These are phyloP conservation scores for Suaeda aralocaspica DNA, from an alignment of 148 eudicot genomes.

Conservation along the genomic window DNA sequence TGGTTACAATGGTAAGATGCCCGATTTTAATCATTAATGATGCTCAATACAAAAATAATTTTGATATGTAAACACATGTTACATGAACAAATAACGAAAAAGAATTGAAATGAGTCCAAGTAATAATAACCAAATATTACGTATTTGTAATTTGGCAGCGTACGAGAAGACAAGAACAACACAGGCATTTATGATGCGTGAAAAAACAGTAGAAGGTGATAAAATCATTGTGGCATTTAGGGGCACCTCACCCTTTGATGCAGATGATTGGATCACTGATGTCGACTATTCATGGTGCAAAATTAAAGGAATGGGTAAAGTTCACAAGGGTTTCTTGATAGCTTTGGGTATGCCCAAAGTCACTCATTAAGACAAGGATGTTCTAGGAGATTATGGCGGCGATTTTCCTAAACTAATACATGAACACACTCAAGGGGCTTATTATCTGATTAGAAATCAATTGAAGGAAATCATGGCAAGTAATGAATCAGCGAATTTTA, in stretches of 20 bases:
- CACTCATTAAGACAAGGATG: not conserved
- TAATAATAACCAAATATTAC: too few relatives aligned
- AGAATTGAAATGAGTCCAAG: too few relatives aligned
- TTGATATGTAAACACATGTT: too few relatives aligned
- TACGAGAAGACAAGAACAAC: slow-evolving; percentile 36
- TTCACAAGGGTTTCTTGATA: slow-evolving; percentile 61
- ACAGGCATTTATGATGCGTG: slow-evolving; percentile 51
- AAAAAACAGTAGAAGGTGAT: slow-evolving; percentile 26
- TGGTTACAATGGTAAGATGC: slow-evolving; percentile 54
- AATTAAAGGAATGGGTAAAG: slow-evolving; percentile 41
- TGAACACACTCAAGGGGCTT: slow-evolving; percentile 30
- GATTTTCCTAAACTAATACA: slow-evolving; percentile 30
- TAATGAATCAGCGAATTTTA: slow-evolving; percentile 35
- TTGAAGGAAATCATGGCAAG: slow-evolving; percentile 27
- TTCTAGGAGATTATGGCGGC: slow-evolving; percentile 18
- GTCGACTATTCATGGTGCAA: slow-evolving; percentile 55
- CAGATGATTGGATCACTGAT: slow-evolving; percentile 62
- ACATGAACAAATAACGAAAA: too few relatives aligned
- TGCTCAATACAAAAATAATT: too few relatives aligned
- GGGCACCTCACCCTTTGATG: slow-evolving; percentile 61
- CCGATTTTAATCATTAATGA: too few relatives aligned
- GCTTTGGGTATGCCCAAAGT: slow-evolving; percentile 55
- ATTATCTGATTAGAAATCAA: slow-evolving; percentile 43
- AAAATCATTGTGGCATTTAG: slow-evolving; percentile 49
- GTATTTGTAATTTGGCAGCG: too few relatives aligned